These are phyloP conservation scores for Cystofilobasidium capitatum DNA, from an alignment of 768 basidiomycete species.

Conservation along the genomic window DNA sequence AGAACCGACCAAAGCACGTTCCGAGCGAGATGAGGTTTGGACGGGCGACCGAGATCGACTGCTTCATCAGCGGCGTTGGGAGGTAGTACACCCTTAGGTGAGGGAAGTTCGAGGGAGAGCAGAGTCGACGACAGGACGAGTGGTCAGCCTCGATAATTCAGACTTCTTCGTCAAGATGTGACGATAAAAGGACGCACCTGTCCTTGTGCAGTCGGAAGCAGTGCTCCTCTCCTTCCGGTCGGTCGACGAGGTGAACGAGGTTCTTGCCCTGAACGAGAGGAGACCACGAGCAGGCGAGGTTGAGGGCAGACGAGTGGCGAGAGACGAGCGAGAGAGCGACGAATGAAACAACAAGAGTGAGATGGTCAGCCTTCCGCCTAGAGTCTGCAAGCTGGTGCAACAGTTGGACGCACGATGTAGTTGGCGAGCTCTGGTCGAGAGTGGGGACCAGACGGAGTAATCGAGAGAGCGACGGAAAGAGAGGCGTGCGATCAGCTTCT, in stretches of 20 bases:
- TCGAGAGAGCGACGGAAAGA: neutral
- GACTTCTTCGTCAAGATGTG: no score
- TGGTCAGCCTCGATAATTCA: neutral
- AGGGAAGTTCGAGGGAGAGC: no score
- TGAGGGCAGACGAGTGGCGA: neutral
- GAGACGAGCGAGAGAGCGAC: neutral
- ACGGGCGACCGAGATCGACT: conserved; percentile 82
- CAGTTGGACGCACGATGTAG: conserved; percentile 62
- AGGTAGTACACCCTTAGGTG: conserved; percentile 70
- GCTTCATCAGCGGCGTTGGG: conserved; percentile 85
- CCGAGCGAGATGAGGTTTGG: conserved; percentile 86
- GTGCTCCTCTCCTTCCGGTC: conserved; percentile 76
- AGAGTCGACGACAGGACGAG: neutral
- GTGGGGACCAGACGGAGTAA: conserved; percentile 5
- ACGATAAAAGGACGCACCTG: conserved; percentile 41
- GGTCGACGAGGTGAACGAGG: conserved; percentile 85
- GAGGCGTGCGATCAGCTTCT: neutral
- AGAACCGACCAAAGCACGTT: conserved; percentile 96
- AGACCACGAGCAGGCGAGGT: neutral
- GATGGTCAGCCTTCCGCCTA: no score
- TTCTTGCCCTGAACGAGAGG: conserved; percentile 67
- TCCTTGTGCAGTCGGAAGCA: conserved; percentile 93
- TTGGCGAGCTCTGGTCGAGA: conserved; percentile 79
- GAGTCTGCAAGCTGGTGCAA: no score
- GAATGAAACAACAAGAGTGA: neutral